Evolutionary conservation across 2,329 filamentous ascomycete genomes (phyloP).

Genomic region (Tolypocladium cylindrosporum): DNA sequence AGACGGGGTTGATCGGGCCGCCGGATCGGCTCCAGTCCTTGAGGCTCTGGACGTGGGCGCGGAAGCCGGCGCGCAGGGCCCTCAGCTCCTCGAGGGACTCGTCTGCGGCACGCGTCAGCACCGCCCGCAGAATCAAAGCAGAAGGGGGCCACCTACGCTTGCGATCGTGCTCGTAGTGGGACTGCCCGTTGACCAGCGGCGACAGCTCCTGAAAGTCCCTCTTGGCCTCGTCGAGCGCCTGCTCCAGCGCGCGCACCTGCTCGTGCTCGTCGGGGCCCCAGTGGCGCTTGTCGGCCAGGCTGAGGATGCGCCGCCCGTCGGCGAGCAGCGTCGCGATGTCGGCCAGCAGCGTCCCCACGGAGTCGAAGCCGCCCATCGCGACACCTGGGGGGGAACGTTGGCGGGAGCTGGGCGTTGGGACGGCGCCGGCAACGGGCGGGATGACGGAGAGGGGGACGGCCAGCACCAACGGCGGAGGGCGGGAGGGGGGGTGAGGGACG

Average conservation of each 20-base stretch:
- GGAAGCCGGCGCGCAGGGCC: conserved; percentile 32
- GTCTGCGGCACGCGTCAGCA: conserved; percentile 21
- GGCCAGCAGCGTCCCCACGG: conserved; percentile 48
- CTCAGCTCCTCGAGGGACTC: conserved; percentile 43
- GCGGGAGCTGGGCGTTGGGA: neutral
- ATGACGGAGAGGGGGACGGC: neutral
- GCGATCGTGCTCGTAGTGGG: conserved; percentile 48
- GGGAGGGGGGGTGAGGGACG: neutral
- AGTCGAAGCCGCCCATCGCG: conserved; percentile 32
- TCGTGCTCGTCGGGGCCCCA: conserved; percentile 52
- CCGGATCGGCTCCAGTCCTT: conserved; percentile 44
- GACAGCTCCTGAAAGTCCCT: conserved; percentile 50
- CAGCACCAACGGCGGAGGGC: neutral
- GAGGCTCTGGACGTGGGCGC: conserved; percentile 37
- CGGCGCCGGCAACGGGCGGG: neutral
- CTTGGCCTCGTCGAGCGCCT: conserved; percentile 47
- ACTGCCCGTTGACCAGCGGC: conserved; percentile 42
- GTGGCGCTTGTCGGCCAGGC: conserved; percentile 46
- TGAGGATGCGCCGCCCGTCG: conserved; percentile 43
- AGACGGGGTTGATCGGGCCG: conserved; percentile 45
- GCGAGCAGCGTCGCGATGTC: conserved; percentile 44
- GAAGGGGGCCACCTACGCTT: conserved; percentile 31
- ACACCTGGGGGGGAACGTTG: neutral
- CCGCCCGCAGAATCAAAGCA: neutral
- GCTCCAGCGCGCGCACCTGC: conserved; percentile 44